A percentile compares a stretch with the other conserved stretches of the same genome.
Conservation (phyloP, 495 filamentous ascomycete species). For the Tuber microsphaerosporum region DNA sequence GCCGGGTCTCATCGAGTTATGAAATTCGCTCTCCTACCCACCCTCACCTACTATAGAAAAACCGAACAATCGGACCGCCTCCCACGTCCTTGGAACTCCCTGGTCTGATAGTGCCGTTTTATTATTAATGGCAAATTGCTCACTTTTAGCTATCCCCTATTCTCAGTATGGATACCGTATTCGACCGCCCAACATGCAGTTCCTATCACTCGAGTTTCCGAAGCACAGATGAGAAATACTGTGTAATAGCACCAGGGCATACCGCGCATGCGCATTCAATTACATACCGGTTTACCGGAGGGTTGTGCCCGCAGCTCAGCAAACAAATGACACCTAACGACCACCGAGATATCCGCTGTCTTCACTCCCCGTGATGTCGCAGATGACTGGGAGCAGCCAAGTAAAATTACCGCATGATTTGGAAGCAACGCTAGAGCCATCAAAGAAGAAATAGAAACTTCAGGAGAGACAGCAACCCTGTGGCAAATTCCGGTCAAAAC, state of each 20-base stretch:
- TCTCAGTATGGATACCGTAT: too few relatives aligned
- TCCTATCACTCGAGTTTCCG: background rate
- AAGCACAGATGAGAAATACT: background rate
- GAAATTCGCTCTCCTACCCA: background rate
- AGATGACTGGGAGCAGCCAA: too few relatives aligned
- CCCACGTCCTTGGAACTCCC: background rate
- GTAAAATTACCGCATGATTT: background rate
- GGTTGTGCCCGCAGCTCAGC: background rate
- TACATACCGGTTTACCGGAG: background rate
- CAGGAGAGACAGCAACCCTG: too few relatives aligned
- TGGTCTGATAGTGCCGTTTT: background rate
- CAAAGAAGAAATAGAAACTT: too few relatives aligned
- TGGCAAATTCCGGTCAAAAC: too few relatives aligned
- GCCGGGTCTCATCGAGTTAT: background rate
- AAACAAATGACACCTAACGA: background rate
- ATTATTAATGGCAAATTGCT: background rate
- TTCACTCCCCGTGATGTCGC: too few relatives aligned
- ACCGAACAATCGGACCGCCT: background rate
- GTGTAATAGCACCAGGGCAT: background rate
- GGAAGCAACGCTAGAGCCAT: background rate
- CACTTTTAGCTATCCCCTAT: too few relatives aligned
- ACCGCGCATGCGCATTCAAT: background rate
- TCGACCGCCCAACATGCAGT: background rate
- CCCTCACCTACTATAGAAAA: background rate
- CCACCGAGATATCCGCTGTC: background rate